Base-by-base conservation (phyloP, 2,329 filamentous ascomycete species). In the Onygenales sp. region DNA sequence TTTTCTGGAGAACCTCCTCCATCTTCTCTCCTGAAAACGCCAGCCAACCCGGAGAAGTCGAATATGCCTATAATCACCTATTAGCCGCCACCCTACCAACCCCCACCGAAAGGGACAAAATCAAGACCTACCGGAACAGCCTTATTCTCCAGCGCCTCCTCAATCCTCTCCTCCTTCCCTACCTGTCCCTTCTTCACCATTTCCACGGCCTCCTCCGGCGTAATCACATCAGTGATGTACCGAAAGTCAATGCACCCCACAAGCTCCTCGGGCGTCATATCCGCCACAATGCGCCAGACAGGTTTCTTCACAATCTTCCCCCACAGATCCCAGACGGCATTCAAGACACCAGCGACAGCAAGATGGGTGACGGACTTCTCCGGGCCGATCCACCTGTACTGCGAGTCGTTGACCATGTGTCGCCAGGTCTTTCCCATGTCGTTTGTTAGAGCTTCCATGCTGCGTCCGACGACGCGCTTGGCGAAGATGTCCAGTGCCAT, bases 21-120 rank as follows among this genome's bases (percentile, higher is more conserved):
- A 57, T 57, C 27, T 43, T 48, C 21, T 53, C 36, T 39, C 50
- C 56, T 5, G 45, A 52, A 45, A 47, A 55, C 14, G 47, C 56
- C 31, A 58, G 14, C 54, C 52, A 52, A n/a, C 55, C 54, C 10
- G 55, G 54, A 10, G 36, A 44, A 8, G 54, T 14, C 50, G 53
- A 10, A 41, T 41, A 41, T 6, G 38, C 38, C 38, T 41, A 11
- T 14, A 6, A 5, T 27, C 21, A 27, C 21, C 21, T 1, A 27
- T 27, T 27, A 27, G 21, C 21, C 21, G 5, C 21, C 21, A 27
- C 21, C 21, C 21, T 27, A 27, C 21, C 21, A 27, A 27, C 21
- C 21, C 21, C 21, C 21, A 27, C 21, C 21, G 5, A 27, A 41
- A 14, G 38, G 38, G 38, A 14, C 14, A 11, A 11, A 3, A 6